These are phyloP conservation scores for Candida dubliniensis DNA, from an alignment of 1,139 yeast genomes.

Conservation along the genomic window DNA sequence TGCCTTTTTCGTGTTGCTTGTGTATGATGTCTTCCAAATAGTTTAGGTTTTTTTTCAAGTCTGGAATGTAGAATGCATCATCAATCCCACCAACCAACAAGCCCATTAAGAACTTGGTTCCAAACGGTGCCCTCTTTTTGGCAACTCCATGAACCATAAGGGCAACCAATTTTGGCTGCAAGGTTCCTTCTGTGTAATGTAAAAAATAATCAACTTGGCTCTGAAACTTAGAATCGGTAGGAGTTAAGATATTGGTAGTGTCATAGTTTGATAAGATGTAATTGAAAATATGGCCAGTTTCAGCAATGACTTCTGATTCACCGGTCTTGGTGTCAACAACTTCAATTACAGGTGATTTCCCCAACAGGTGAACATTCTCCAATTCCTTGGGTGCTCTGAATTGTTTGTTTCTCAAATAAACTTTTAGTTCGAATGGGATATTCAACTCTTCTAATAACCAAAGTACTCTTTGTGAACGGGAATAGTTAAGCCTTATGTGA, in stretches of 20 bases:
- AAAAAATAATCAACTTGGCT: conserved; percentile 35
- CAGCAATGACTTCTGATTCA: conserved; percentile 26
- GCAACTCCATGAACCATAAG: conserved; percentile 31
- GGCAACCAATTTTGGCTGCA: conserved; percentile 36
- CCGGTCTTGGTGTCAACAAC: conserved; percentile 18
- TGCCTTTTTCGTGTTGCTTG: conserved; percentile 23
- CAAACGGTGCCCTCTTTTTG: conserved; percentile 30
- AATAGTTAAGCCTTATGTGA: conserved; percentile 30
- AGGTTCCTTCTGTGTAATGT: conserved; percentile 42
- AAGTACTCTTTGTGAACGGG: conserved; percentile 40
- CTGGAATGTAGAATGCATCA: conserved; percentile 27
- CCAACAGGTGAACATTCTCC: conserved; percentile 37
- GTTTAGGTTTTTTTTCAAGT: conserved; percentile 24
- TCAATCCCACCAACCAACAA: conserved; percentile 27
- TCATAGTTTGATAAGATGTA: conserved; percentile 35
- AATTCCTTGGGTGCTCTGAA: conserved; percentile 40
- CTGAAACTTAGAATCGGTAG: conserved; percentile 25
- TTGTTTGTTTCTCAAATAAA: conserved; percentile 27
- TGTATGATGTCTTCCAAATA: conserved; percentile 33
- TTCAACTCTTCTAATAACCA: conserved; percentile 41
- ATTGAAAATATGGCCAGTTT: conserved; percentile 38
- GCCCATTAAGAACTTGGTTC: conserved; percentile 24
- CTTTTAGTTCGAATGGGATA: conserved; percentile 35
- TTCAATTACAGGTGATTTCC: conserved; percentile 44
- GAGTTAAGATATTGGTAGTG: conserved; percentile 24